phyloP scores from a whole-genome alignment of 2,329 filamentous ascomycete species.

The Paecilomyces fulvus region DNA sequence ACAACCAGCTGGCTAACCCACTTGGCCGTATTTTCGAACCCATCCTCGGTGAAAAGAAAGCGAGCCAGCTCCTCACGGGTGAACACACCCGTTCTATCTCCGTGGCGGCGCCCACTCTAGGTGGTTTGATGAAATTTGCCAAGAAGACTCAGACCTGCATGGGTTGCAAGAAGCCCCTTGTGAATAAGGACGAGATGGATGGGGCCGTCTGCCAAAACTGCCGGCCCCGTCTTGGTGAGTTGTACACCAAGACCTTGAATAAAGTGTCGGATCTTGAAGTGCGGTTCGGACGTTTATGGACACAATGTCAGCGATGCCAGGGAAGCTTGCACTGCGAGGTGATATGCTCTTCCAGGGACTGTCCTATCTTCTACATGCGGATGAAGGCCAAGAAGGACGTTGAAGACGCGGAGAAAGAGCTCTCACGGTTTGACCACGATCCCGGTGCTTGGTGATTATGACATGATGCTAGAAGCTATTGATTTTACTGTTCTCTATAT shows the following conservation, averaged over 20 bases:
- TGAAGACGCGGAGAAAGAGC: constrained; percentile 85
- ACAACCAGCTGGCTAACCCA: constrained; percentile 95
- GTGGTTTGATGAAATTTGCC: constrained; percentile 95
- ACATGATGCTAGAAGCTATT: not conserved
- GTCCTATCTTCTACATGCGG: constrained; percentile 98
- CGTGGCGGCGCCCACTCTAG: constrained; percentile 81
- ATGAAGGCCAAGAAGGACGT: constrained; percentile 99
- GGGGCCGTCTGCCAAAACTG: constrained; percentile 88
- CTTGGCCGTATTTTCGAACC: constrained; percentile 94
- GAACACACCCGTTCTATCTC: constrained; percentile 93
- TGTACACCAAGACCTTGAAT: constrained; percentile 84
- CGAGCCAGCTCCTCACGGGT: constrained; percentile 74
- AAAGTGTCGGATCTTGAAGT: constrained; percentile 91
- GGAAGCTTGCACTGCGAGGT: constrained; percentile 98
- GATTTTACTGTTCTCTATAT: not conserved
- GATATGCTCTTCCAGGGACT: constrained; percentile 92
- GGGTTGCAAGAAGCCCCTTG: constrained; percentile 96
- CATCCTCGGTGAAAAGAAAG: constrained; percentile 88
- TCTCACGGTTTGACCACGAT: constrained; percentile 82
- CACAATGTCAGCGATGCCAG: constrained; percentile 95
- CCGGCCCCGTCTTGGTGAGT: constrained; percentile 72
- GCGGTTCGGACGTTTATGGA: constrained; percentile 87
- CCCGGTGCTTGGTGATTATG: constrained; percentile 55
- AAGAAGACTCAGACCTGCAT: constrained; percentile 98
- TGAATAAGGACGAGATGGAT: constrained; percentile 64